These are phyloP conservation scores for Dioscorea dumetorum DNA, from an alignment of 106 monocot genomes.

Conservation along the genomic window DNA sequence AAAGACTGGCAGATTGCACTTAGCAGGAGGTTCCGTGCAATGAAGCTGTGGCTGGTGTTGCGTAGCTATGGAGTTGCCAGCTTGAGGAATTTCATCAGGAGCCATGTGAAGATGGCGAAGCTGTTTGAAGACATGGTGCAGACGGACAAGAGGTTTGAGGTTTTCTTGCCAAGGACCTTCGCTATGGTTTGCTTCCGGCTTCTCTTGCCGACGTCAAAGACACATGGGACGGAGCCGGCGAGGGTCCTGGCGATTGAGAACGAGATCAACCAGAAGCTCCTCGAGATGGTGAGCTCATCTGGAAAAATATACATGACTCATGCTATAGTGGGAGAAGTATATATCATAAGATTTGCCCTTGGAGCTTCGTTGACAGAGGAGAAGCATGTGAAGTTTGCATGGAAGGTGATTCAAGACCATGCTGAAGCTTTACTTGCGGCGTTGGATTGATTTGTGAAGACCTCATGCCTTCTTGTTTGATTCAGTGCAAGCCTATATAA, in stretches of 20 bases:
- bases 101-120: constrained; percentile 14
- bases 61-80: constrained; percentile 23
- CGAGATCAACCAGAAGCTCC: constrained; percentile 23
- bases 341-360: constrained; percentile 30
- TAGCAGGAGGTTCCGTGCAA: constrained; percentile 24
- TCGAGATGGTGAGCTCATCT: constrained; percentile 34
- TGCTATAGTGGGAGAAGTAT: constrained; percentile 12
- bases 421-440: constrained; percentile 11
- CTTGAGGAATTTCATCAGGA: constrained; percentile 27
- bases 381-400: constrained; percentile 28
- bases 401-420: constrained; percentile 34
- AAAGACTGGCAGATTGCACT: constrained; percentile 68
- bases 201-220: neutral
- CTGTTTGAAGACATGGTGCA: constrained; percentile 14
- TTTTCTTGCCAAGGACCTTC: constrained; percentile 19
- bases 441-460: too few species aligned
- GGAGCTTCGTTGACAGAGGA: constrained; percentile 42
- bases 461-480: too few species aligned
- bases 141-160: constrained; percentile 28
- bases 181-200: constrained; percentile 35
- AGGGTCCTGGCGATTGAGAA: neutral
- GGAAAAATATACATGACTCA: constrained; percentile 39
- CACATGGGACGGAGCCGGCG: too few species aligned
- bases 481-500: too few species aligned
- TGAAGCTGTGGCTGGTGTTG: constrained; percentile 48